Evolutionary conservation across 371 early-diverging fungal genomes (phyloP).

Genomic region (Mycotypha africana): DNA sequence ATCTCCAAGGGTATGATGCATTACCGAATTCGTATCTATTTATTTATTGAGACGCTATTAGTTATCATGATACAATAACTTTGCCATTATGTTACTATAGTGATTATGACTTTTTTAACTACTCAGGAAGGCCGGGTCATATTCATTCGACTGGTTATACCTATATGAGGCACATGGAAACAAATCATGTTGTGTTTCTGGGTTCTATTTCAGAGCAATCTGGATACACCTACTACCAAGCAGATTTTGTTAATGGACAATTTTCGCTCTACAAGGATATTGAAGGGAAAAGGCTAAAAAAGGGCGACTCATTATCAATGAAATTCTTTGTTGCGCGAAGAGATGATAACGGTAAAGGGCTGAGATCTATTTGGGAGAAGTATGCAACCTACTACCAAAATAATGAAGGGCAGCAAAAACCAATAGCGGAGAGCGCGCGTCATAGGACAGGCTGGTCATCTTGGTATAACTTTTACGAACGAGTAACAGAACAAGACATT

Average conservation of each 20-base stretch:
- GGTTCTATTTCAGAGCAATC: constrained; percentile 47
- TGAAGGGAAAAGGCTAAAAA: constrained; percentile 23
- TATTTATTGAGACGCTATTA: constrained; percentile 8
- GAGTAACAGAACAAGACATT: constrained; percentile 45
- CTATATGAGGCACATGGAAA: constrained; percentile 37
- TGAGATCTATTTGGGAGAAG: constrained; percentile 33
- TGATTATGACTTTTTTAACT: constrained; percentile 49
- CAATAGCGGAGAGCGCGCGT: constrained; percentile 15
- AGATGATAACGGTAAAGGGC: constrained; percentile 11
- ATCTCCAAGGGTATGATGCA: constrained; percentile 43
- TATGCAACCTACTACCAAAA: constrained; percentile 37
- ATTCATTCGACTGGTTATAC: constrained; percentile 54
- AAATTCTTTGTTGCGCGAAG: constrained; percentile 13
- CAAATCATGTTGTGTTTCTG: constrained; percentile 29
- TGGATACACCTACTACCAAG: constrained; percentile 51
- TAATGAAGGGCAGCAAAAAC: no score
- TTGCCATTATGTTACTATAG: no score
- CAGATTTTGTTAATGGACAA: constrained; percentile 28
- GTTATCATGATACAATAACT: constrained; percentile 1
- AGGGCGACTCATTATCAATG: constrained; percentile 11
- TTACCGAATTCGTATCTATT: no score
- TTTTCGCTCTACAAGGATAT: constrained; percentile 46
- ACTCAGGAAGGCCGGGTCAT: constrained; percentile 42
- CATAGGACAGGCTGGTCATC: constrained; percentile 57
- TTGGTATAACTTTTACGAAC: constrained; percentile 55